These are phyloP conservation scores for Moniliophthora roreri DNA, from an alignment of 1,284 basidiomycete genomes.

Conservation along the genomic window DNA sequence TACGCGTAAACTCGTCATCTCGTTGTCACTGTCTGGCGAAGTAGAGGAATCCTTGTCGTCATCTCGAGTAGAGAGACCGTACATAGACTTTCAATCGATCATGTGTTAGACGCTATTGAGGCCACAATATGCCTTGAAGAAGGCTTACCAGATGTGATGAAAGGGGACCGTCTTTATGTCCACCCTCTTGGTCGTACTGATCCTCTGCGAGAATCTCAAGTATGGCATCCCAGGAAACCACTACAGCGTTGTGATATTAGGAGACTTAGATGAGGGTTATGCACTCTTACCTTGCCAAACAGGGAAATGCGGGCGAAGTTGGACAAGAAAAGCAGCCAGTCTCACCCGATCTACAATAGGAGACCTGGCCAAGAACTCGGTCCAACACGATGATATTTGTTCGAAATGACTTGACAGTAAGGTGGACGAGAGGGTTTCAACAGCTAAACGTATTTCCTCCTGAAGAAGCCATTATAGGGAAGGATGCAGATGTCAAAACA, in stretches of 20 bases:
- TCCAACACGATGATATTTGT: constrained; percentile 65
- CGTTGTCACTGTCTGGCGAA: constrained; percentile 39
- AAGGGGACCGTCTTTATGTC: constrained; percentile 37
- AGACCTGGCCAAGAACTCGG: constrained; percentile 53
- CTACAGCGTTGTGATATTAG: constrained; percentile 30
- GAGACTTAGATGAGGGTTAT: constrained; percentile 1
- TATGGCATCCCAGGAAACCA: constrained; percentile 61
- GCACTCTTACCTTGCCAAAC: constrained; percentile 54
- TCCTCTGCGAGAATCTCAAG: constrained; percentile 58
- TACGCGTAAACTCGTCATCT: constrained; percentile 45
- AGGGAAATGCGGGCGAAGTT: constrained; percentile 64
- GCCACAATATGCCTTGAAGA: neutral
- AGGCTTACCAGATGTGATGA: constrained; percentile 42
- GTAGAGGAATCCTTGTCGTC: constrained; percentile 17
- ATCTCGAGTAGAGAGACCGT: constrained; percentile 38
- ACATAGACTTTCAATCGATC: constrained; percentile 46
- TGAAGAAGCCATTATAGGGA: constrained; percentile 23
- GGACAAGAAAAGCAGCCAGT: constrained; percentile 60
- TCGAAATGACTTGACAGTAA: constrained; percentile 63
- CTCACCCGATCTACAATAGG: constrained; percentile 56
- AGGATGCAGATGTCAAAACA: neutral
- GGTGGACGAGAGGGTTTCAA: constrained; percentile 54
- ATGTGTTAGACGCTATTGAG: neutral
- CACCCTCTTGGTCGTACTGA: constrained; percentile 42
- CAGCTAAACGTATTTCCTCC: constrained; percentile 66